These are phyloP conservation scores for Candida rishiriensis DNA, from an alignment of 805 yeast genomes.

Conservation along the genomic window DNA sequence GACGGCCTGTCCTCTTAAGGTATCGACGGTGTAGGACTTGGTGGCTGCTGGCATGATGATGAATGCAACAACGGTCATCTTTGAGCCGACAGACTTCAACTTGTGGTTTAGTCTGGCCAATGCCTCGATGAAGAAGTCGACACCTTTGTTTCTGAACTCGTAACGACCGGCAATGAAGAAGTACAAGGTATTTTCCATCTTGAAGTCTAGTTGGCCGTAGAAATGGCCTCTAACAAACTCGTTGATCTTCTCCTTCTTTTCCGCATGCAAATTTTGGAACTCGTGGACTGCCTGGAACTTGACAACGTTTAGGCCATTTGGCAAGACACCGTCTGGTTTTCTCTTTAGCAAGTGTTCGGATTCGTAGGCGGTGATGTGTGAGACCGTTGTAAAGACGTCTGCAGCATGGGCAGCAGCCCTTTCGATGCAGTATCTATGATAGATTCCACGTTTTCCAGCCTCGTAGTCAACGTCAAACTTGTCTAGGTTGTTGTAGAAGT, in stretches of 20 bases:
- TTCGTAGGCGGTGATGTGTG: slow-evolving; percentile 96
- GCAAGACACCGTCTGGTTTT: slow-evolving; percentile 96
- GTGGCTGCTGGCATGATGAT: slow-evolving; percentile 97
- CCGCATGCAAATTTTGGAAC: slow-evolving; percentile 93
- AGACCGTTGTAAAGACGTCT: slow-evolving; percentile 96
- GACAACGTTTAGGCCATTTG: slow-evolving; percentile 92
- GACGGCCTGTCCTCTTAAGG: slow-evolving; percentile 94
- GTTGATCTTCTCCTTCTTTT: slow-evolving; percentile 84
- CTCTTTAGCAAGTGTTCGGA: slow-evolving; percentile 88
- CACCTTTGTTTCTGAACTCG: slow-evolving; percentile 95
- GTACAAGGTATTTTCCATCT: slow-evolving; percentile 87
- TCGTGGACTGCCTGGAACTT: slow-evolving; percentile 97
- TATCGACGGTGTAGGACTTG: slow-evolving; percentile 91
- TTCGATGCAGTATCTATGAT: slow-evolving; percentile 95
- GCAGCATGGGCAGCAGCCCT: slow-evolving; percentile 94
- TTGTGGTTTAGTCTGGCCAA: slow-evolving; percentile 88
- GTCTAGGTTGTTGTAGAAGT: slow-evolving; percentile 87
- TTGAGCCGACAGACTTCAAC: slow-evolving; percentile 75
- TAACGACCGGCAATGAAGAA: slow-evolving; percentile 97
- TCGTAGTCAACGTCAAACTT: slow-evolving; percentile 93
- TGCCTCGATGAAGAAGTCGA: slow-evolving; percentile 89
- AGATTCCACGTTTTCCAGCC: slow-evolving; percentile 96
- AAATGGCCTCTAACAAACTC: slow-evolving; percentile 96
- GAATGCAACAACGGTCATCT: slow-evolving; percentile 92
- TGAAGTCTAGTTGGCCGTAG: slow-evolving; percentile 94